Evolutionary conservation across 2,329 filamentous ascomycete genomes (phyloP), one percentile per base, ranked within the genome.

Genomic region (Decorospora gaudefroyi): DNA sequence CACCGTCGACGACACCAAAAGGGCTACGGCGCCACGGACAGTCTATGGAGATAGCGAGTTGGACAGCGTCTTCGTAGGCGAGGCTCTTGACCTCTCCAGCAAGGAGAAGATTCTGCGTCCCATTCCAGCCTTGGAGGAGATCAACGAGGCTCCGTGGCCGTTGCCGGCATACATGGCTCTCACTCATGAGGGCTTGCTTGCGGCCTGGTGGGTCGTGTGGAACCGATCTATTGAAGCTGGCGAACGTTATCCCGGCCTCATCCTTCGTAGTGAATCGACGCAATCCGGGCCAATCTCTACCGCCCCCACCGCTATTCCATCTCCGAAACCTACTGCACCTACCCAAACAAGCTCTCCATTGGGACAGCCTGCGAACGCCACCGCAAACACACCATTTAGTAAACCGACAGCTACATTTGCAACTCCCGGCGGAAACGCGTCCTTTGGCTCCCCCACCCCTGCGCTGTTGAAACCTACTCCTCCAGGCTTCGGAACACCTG

Each of bases 191-290:
- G 93, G 93, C 53, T 74, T 95, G 7, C 76, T 99, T 11, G 84
- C 83, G 31, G 80, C 84, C 9, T 99, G 92, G 90, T 96, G 92
- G 89, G 73, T 97, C 29, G 81, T 97, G 13, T 96, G 96, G 72
- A 83, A 87, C 23, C 90, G 95, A 28, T 90, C 92, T 2, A 84
- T 99, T 49, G 82, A 85, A 46, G 77, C 85, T 57, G 85, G 85
- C 3, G 83, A 82, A 5, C 81, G 82, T 0, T 97, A 90, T 67
- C 80, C 86, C 27, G 88, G 87, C 4, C 75, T 96, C 52, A 74
- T 78, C 27, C 74, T 72, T 30, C 74, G 74, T 21, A 74, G 32
- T 11, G 36, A 56, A 33, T 42, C 44, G 6, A 18, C 51, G 12
- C 42, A 45, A 15, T 23, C 40, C 3, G 46, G 39, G 12, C 76